Base-by-base conservation (phyloP, 192 early-diverging fungal genomes). In the Backusella luteola region DNA sequence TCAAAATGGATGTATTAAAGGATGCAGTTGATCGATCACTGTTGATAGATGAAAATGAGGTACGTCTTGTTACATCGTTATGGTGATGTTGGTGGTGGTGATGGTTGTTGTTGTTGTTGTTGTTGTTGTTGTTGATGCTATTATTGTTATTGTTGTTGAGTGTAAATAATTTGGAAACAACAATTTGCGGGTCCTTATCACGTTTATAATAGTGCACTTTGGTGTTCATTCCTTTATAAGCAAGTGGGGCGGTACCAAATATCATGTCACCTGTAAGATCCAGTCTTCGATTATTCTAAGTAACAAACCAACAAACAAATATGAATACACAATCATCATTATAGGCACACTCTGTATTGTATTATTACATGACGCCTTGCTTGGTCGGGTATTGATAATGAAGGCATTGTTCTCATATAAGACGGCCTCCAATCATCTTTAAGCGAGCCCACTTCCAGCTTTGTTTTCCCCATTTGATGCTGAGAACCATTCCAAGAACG, bases 221-320 rank as follows among this genome's bases (percentile, higher is more conserved):
- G 35, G 84, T 84, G 32, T 79, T 80, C 66, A 81, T 84, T 67
- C 86, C 86, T 66, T 87, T 87, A 77, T 87, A 85, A 21, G 84
- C 80, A 15, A 87, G 75, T 7, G 86, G 86, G 8, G 86, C 81
- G 34, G 86, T 85, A 66, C 86, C 86, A 74, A 87, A 87, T 73
- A 87, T 87, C 73, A 87, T 83, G 36, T 87, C 84, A 63, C 82
- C 84, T 46, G 84, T 79, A 59, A 85, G 69, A 49, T 85, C 84
- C 29, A 85, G 44, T 66, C 73, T 69, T 32, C 76, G 71, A 52
- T 74, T 69, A 39, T 39, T 73, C 72, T 81, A 71, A 68, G 26
- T 35, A 44, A 46, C 38, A 52, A 69, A 46, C 19, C n/a, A 46
- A 12, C 17, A 29, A 69, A 46, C 19, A 4, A 38, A 39, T 14